Base-by-base conservation (phyloP, 352 stramenopile species). In the Blastocystis sp. region DNA sequence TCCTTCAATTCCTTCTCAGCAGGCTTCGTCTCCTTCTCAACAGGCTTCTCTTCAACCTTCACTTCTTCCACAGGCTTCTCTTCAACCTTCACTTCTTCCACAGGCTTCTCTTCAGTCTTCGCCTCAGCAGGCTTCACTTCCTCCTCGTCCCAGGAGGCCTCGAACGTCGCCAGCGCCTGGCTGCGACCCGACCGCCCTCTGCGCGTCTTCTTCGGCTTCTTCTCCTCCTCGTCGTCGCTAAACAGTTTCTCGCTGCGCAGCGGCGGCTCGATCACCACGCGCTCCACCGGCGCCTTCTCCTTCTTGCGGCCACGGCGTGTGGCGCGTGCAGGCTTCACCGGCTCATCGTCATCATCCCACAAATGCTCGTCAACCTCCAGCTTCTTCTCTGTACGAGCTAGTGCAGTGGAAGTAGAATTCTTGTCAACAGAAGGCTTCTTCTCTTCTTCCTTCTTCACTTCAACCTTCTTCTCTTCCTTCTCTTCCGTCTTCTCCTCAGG, bases 291-390 rank as follows among this genome's bases (percentile, higher is more conserved):
- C 14, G 24, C 64, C 64, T 43, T 38, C 24, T 71, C 2, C 64
- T 40, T 38, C 24, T 43, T 14, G 28, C 28, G 24, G 64, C 14
- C 21, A 69, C 62, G n/a, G 34, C 6, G 62, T 17, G 11, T 28
- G 24, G 11, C 2, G 42, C 60, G 45, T 2, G 17, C 21, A 40
- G 14, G 38, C 40, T 17, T 42, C 69, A 48, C 17, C 17, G 24
- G 40, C 24, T 79, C 71, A 64, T 81, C 71, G 43, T 81, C 71
- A 65, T 60, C 52, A 66, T 81, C 71, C 71, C 71, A 81, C 28
- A 81, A 38, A 81, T 81, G 71, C 52, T 81, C 45, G 66, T 81
- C 71, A 0, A 45, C 28, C 24, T 81, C 71, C 21, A 81, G 52
- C 43, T 81, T 81, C 48, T 24, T 60, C 52, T 81, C 71, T 54